Evolutionary conservation across 2,329 filamentous ascomycete genomes (phyloP).

Genomic region (Lasiodiplodia sp.): DNA sequence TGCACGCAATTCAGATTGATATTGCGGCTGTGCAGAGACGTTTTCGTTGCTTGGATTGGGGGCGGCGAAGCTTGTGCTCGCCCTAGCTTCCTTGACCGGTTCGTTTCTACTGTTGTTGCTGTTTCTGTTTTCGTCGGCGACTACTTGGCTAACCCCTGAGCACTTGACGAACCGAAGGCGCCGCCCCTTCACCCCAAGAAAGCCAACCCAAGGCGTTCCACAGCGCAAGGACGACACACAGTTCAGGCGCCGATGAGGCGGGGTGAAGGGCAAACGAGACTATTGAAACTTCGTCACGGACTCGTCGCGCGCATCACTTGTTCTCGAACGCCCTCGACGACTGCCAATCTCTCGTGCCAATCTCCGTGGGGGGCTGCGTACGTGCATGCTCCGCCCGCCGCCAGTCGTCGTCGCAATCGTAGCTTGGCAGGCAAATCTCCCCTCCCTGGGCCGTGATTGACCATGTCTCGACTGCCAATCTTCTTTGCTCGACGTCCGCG

Average conservation of each 20-base stretch:
- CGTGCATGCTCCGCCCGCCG: not conserved
- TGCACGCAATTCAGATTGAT: not conserved
- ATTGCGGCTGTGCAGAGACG: slow-evolving; percentile 3
- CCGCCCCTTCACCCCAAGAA: no score
- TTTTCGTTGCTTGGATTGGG: no score
- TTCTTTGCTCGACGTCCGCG: not conserved
- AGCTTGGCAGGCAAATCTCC: slow-evolving; percentile 5
- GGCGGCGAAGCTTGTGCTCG: not conserved
- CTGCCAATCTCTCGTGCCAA: not conserved
- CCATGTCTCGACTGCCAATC: not conserved
- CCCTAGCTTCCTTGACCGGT: not conserved
- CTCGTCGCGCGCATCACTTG: not conserved
- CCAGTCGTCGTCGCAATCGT: not conserved
- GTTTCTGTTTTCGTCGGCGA: not conserved
- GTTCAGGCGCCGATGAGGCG: not conserved
- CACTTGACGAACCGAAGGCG: not conserved
- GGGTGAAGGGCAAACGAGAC: not conserved
- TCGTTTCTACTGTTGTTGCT: not conserved
- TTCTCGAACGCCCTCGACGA: not conserved
- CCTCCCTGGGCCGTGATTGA: not conserved
- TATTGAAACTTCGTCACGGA: not conserved
- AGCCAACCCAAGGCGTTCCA: not conserved
- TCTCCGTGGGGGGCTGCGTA: slow-evolving; percentile 3
- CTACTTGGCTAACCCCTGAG: not conserved
- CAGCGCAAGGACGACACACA: not conserved